Conservation (phyloP, 2,329 filamentous ascomycete genomes). For the Aspergillus ustus region DNA sequence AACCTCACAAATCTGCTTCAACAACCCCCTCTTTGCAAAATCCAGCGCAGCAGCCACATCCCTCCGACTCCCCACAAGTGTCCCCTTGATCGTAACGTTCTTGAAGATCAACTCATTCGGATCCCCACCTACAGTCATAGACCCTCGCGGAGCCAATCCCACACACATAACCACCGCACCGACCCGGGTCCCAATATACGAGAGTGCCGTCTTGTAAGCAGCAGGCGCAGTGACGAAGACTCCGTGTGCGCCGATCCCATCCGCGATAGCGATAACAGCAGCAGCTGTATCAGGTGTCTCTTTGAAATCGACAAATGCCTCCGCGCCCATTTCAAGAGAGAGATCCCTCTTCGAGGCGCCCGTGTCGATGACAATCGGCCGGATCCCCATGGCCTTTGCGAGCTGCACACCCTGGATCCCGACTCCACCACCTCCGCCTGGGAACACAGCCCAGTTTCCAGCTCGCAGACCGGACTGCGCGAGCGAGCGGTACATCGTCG, state of each 20-base stretch:
- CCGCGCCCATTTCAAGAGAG: constrained; percentile 56
- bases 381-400: constrained; percentile 60
- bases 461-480: constrained; percentile 55
- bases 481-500: constrained; percentile 62
- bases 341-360: constrained; percentile 54
- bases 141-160: constrained; percentile 37
- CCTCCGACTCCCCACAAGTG: constrained; percentile 36
- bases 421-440: constrained; percentile 56
- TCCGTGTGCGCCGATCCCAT: constrained; percentile 54
- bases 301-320: constrained; percentile 61
- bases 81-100: constrained; percentile 35
- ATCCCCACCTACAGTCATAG: constrained; percentile 29
- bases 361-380: constrained; percentile 60
- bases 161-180: constrained; percentile 59
- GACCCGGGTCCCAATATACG: constrained; percentile 48
- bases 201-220: constrained; percentile 46
- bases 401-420: constrained; percentile 63
- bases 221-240: constrained; percentile 47
- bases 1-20: constrained; percentile 57
- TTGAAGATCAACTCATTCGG: constrained; percentile 30
- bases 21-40: constrained; percentile 54
- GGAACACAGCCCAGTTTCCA: constrained; percentile 55
- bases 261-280: constrained; percentile 52
- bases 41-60: constrained; percentile 40
- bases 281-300: constrained; percentile 40